A percentile compares a stretch with the other conserved stretches of the same genome.
Conservation (phyloP, 805 yeast genomes). For the Tetrapisispora nanseiensis region DNA sequence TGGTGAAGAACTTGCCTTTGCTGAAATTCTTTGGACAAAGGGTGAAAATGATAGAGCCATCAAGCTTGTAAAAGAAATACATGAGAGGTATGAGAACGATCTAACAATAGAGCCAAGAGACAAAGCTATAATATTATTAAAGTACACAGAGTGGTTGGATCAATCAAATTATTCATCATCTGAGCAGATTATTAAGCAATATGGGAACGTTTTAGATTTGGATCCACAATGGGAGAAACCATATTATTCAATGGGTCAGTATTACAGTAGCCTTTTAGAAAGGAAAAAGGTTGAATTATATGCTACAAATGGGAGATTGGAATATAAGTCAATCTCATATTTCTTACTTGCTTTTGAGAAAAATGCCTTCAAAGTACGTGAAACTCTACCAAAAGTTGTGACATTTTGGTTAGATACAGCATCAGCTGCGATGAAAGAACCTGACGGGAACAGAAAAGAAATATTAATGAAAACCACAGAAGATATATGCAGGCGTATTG, state of each 20-base stretch:
- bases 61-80: constrained; percentile 39
- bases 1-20: constrained; percentile 60
- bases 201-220: constrained; percentile 44
- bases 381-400: constrained; percentile 80
- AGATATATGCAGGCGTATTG: constrained; percentile 41
- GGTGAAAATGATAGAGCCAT: constrained; percentile 84
- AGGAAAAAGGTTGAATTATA: constrained; percentile 40
- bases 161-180: constrained; percentile 75
- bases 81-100: constrained; percentile 13
- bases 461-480: constrained; percentile 30
- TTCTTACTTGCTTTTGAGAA: constrained; percentile 25
- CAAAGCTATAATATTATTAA: constrained; percentile 44
- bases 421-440: constrained; percentile 19
- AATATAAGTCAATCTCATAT: constrained; percentile 23
- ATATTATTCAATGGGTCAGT: constrained; percentile 69
- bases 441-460: constrained; percentile 21
- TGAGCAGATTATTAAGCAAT: constrained; percentile 59
- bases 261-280: constrained; percentile 68
- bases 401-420: constrained; percentile 85
- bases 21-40: constrained; percentile 78
- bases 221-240: constrained; percentile 67
- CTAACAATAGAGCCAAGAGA: constrained; percentile 17
- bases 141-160: constrained; percentile 84
- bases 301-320: constrained; percentile 22
- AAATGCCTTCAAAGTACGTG: constrained; percentile 56